Base-by-base conservation (phyloP, 192 early-diverging fungal species). In the Phlyctochytrium arcticum region DNA sequence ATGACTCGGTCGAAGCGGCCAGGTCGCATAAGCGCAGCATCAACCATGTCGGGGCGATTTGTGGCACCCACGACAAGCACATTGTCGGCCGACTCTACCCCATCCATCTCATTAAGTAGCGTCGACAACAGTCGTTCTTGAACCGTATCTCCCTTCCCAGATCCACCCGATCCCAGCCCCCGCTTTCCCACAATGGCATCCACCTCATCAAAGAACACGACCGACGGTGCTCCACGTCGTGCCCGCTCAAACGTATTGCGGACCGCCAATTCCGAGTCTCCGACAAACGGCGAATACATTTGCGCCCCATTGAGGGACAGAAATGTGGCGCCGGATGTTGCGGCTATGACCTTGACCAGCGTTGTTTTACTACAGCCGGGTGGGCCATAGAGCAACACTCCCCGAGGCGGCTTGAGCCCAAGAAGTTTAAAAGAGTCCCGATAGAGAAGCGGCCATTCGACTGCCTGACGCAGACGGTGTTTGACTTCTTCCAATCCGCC, bases 291-390 rank as follows among this genome's bases (percentile, higher is more conserved):
- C 8, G 87, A 89, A 70, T 90, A 95, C 6, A 94, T 36, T 23
- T 83, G 79, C 5, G 90, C 90, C 5, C 91, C 90, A 70, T 88
- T 89, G 24, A 94, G 73, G 3, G 86, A 86, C 3, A 91, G 71
- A 68, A 93, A 93, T 3, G 86, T 85, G 4, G 89, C 81, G n/a
- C 85, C 83, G 9, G 87, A 86, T 15, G 84, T 84, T n/a, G 84
- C 78, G 0, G 95, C 96, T 51, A 98, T 87, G 10, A 89, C 81
- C 65, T 87, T 91, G 7, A 91, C 93, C 5, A 99, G 73, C 0
- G 95, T 96, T 0, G 97, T 99, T 69, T 99, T 99, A 76, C 90
- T 92, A 73, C 96, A 99, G 8, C 94, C 97, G 3, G 97, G 95
- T 21, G 97, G 97, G 2, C 97, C 97, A 70, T 95, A 94, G 6